These are phyloP conservation scores for Fusarium equiseti DNA, from an alignment of 2,329 filamentous ascomycete genomes.

Conservation along the genomic window DNA sequence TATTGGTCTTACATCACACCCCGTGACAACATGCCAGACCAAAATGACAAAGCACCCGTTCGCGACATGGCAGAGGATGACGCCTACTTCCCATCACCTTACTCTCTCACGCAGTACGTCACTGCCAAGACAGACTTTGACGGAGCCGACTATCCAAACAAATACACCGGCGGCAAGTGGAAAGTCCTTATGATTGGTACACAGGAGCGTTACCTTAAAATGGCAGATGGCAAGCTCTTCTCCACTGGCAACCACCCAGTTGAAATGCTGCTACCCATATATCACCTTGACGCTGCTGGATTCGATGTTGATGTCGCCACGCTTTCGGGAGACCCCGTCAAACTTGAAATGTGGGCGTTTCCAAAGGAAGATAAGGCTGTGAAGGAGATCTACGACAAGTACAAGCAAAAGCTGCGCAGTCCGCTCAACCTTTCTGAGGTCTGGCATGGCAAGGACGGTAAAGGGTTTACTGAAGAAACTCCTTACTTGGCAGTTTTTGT, in stretches of 20 bases:
- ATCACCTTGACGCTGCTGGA: conserved; percentile 1
- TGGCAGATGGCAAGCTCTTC: conserved; percentile 18
- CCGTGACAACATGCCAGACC: not conserved
- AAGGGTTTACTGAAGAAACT: rapidly evolving
- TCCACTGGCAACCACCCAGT: conserved; percentile 4
- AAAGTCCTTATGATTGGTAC: conserved; percentile 11
- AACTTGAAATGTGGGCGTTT: conserved; percentile 15
- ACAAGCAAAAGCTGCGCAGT: conserved; percentile 1
- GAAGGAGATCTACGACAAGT: not conserved
- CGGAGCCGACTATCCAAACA: conserved; percentile 10
- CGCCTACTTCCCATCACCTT: conserved; percentile 11
- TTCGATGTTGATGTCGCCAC: not conserved
- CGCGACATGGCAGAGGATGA: conserved; percentile 9
- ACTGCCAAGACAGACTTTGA: conserved; percentile 6
- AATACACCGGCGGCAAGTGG: conserved; percentile 10
- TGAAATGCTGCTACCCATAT: conserved; percentile 11
- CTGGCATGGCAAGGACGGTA: not conserved
- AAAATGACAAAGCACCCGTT: conserved; percentile 3
- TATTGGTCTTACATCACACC: too few species aligned
- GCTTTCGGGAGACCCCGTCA: not conserved
- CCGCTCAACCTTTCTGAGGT: not conserved
- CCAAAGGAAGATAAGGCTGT: conserved; percentile 8
- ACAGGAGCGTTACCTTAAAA: conserved; percentile 9
- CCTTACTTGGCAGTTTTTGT: conserved; percentile 1
- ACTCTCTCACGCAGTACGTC: conserved; percentile 6